Percentiles rank a stretch among this genome's conserved stretches.
phyloP scores from a whole-genome alignment of 345 rosid genomes.

The Murraya koenigii region DNA sequence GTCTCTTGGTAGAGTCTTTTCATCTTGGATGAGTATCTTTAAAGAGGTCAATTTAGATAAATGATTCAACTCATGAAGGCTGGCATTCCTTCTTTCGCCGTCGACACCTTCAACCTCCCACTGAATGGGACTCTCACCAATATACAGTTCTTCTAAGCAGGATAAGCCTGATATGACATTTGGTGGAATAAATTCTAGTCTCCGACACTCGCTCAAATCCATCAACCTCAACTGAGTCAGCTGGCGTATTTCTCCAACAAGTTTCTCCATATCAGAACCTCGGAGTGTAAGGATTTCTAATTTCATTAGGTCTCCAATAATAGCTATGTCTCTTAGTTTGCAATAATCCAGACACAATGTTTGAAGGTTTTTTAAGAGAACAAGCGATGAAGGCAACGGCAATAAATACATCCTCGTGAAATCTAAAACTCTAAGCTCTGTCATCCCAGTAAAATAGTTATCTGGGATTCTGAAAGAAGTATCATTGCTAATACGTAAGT shows the following conservation, averaged over 20 bases:
- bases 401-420: background rate
- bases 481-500: fast-evolving
- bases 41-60: slow-evolving; percentile 15
- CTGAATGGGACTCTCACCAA: background rate
- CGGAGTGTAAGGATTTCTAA: background rate
- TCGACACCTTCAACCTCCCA: slow-evolving; percentile 19
- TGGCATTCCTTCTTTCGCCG: background rate
- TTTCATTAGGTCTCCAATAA: background rate
- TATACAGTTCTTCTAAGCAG: slow-evolving; percentile 25
- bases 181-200: background rate
- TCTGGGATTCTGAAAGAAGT: background rate
- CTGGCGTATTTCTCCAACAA: slow-evolving; percentile 20
- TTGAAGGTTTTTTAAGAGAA: background rate
- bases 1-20: background rate
- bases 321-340: background rate
- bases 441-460: background rate
- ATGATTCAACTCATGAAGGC: slow-evolving; percentile 19
- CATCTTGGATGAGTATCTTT: background rate
- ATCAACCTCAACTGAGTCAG: slow-evolving; percentile 11
- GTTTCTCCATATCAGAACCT: background rate
- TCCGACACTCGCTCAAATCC: background rate
- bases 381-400: background rate
- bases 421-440: background rate
- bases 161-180: slow-evolving; percentile 12
- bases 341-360: background rate